These are phyloP conservation scores for Paradendryphiella salina DNA, from an alignment of 2,329 filamentous ascomycete species.

Conservation along the genomic window DNA sequence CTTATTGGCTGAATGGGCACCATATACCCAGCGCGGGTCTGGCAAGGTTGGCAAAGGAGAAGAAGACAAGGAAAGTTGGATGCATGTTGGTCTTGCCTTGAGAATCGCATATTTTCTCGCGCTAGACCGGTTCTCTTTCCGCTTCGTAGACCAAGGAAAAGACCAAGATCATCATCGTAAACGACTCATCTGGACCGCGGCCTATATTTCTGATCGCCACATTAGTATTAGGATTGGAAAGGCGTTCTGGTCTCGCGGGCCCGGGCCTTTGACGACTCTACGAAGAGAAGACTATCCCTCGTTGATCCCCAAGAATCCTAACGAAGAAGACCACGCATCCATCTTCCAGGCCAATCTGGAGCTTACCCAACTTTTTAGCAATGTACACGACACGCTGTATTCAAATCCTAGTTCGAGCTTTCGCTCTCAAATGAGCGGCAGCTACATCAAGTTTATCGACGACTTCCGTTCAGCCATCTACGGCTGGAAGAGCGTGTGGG, in stretches of 20 bases:
- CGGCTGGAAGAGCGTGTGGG: conserved; percentile 72
- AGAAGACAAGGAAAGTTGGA: conserved; percentile 75
- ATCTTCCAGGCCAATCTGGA: conserved; percentile 73
- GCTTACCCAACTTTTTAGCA: conserved; percentile 71
- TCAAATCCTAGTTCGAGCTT: conserved; percentile 70
- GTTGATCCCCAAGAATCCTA: conserved; percentile 60
- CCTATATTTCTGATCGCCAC: conserved; percentile 42
- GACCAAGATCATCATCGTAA: conserved; percentile 64
- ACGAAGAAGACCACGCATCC: conserved; percentile 67
- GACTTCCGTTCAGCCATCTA: conserved; percentile 71
- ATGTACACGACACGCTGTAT: conserved; percentile 74
- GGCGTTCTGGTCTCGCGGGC: conserved; percentile 74
- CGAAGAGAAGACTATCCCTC: conserved; percentile 70
- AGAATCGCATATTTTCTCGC: conserved; percentile 71
- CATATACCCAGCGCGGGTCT: conserved; percentile 64
- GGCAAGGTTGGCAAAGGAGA: conserved; percentile 70
- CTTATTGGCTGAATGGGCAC: conserved; percentile 73
- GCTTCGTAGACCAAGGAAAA: conserved; percentile 62
- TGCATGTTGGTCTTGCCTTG: conserved; percentile 72
- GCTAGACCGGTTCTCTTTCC: conserved; percentile 69
- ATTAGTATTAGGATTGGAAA: conserved; percentile 73
- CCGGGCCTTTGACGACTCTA: conserved; percentile 67
- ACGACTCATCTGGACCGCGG: conserved; percentile 67
- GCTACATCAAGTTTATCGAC: conserved; percentile 75
- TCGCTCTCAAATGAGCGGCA: conserved; percentile 69